Evolutionary conservation across 1,284 basidiomycete species (phyloP).

Genomic region (Leucoagaricus sp.): DNA sequence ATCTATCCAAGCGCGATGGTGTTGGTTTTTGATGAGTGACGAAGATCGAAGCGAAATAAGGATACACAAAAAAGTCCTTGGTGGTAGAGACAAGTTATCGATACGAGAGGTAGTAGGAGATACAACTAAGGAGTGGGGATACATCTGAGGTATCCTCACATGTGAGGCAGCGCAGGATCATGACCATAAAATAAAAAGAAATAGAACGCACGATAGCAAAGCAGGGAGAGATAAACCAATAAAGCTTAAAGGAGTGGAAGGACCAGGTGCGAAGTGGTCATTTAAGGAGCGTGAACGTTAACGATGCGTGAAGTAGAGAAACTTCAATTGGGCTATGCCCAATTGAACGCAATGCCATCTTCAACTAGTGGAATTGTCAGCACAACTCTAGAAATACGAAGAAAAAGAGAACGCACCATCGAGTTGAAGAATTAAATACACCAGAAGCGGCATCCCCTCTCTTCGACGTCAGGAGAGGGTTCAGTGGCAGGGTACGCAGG

Average conservation of each 20-base stretch:
- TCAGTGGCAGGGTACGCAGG: neutral
- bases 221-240: neutral
- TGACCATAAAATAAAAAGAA: too few species aligned
- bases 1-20: too few species aligned
- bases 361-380: neutral
- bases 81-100: too few species aligned
- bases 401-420: neutral
- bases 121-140: too few species aligned
- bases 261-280: neutral
- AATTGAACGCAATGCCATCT: too few species aligned
- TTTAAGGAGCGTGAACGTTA: neutral
- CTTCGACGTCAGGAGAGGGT: neutral
- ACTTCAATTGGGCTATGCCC: neutral
- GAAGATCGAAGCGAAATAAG: too few species aligned
- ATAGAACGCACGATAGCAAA: neutral
- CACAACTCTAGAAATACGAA: neutral
- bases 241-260: neutral
- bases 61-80: neutral
- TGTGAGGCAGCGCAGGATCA: too few species aligned
- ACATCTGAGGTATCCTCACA: too few species aligned
- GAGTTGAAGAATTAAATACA: neutral
- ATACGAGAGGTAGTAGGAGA: too few species aligned
- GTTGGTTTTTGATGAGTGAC: too few species aligned
- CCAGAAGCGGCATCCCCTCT: constrained; percentile 8
- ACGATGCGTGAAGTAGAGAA: neutral